phyloP scores from a whole-genome alignment of 2,329 filamentous ascomycete genomes.

The Venturia oleaginea region DNA sequence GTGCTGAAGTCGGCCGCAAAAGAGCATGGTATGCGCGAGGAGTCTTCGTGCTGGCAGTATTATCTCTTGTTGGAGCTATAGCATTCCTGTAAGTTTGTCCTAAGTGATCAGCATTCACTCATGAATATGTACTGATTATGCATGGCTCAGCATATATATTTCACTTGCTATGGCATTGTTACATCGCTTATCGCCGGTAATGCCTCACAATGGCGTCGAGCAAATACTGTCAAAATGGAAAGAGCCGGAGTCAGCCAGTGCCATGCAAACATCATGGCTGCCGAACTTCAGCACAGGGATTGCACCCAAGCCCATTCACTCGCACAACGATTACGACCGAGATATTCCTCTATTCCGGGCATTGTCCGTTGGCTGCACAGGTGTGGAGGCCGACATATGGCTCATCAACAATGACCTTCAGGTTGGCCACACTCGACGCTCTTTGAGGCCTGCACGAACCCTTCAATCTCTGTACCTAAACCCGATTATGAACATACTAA shows the following conservation, averaged over 20 bases:
- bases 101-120: neutral
- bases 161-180: slow-evolving; percentile 20
- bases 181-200: slow-evolving; percentile 19
- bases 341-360: slow-evolving; percentile 31
- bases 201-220: slow-evolving; percentile 20
- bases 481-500: slow-evolving; percentile 15
- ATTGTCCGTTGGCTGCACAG: slow-evolving; percentile 29
- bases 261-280: slow-evolving; percentile 23
- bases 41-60: slow-evolving; percentile 1
- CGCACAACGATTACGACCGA: slow-evolving; percentile 37
- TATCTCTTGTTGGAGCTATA: neutral
- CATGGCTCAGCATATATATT: slow-evolving; percentile 19
- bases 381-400: slow-evolving; percentile 28
- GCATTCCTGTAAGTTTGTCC: neutral
- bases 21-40: slow-evolving; percentile 5
- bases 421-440: slow-evolving; percentile 23
- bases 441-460: slow-evolving; percentile 19
- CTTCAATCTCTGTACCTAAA: slow-evolving; percentile 23
- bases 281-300: slow-evolving; percentile 31
- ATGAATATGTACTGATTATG: neutral
- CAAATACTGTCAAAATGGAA: slow-evolving; percentile 20
- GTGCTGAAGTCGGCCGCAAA: neutral
- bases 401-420: slow-evolving; percentile 20
- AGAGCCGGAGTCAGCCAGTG: slow-evolving; percentile 19
- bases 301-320: slow-evolving; percentile 29